A percentile compares a stretch with the other conserved stretches of the same genome.
Conservation (phyloP, 192 early-diverging fungal species). For the Coemansia sp. region DNA sequence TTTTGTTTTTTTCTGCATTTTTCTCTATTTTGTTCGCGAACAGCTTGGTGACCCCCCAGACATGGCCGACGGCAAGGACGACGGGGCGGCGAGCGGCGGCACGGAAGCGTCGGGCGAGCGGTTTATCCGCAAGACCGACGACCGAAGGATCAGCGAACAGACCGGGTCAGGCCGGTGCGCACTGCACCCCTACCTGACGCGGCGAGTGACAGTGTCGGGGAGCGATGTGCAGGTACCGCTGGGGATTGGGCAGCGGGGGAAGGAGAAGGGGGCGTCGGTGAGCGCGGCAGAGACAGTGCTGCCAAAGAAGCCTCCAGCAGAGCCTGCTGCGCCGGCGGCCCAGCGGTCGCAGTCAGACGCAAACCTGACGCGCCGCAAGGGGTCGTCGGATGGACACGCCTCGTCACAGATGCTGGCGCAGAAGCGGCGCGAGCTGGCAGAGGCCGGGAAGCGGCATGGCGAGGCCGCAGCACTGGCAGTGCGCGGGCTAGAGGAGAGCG, state of each 20-base stretch:
- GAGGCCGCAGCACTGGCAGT: conserved; percentile 28
- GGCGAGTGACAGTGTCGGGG: conserved; percentile 8
- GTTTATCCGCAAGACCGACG: conserved; percentile 39
- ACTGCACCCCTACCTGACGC: conserved; percentile 41
- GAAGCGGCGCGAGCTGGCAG: conserved; percentile 31
- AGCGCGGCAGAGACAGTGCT: neutral
- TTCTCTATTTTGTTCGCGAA: neutral
- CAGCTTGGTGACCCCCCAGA: too few species aligned
- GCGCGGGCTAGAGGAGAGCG: conserved; percentile 23
- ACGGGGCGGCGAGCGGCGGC: too few species aligned
- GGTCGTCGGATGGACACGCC: neutral
- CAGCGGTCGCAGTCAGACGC: conserved; percentile 5
- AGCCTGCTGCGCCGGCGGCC: neutral
- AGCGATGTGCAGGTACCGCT: neutral
- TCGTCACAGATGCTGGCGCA: conserved; percentile 17
- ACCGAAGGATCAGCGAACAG: conserved; percentile 9
- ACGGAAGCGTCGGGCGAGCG: conserved; percentile 34
- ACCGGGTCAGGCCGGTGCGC: conserved; percentile 38
- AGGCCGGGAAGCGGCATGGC: conserved; percentile 23
- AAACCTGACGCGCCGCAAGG: neutral
- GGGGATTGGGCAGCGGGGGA: neutral
- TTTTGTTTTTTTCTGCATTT: too few species aligned
- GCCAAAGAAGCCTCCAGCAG: conserved; percentile 1
- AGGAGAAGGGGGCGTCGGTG: neutral
- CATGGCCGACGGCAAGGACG: too few species aligned